Conservation (phyloP, 164 flowering plant genomes). For the Aristolochia fimbriata region DNA sequence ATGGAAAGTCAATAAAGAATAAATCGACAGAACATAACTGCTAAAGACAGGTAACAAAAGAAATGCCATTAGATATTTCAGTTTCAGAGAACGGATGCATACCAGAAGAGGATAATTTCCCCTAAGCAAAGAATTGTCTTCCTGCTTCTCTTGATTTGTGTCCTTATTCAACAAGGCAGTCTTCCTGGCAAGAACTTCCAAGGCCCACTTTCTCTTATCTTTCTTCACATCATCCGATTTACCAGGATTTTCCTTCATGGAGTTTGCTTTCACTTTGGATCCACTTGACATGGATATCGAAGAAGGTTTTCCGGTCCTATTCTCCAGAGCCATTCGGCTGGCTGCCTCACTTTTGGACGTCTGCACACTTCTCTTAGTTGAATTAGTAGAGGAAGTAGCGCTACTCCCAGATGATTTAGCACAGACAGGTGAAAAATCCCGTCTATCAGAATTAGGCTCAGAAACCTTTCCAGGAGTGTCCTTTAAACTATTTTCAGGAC, state of each 20-base stretch:
- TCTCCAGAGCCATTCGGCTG: background rate
- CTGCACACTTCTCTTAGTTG: background rate
- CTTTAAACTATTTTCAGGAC: background rate
- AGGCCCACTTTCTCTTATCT: slow-evolving; percentile 92
- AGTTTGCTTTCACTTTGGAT: slow-evolving; percentile 10
- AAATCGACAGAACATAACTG: no score
- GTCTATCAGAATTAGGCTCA: background rate
- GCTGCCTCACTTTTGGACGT: background rate
- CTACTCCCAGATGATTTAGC: background rate
- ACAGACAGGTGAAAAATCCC: background rate
- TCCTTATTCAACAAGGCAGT: slow-evolving; percentile 27
- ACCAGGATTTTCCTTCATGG: slow-evolving; percentile 18
- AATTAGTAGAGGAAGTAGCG: background rate
- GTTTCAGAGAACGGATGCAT: slow-evolving; percentile 12
- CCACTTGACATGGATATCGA: slow-evolving; percentile 18
- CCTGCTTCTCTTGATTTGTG: slow-evolving; percentile 29
- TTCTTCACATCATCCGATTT: slow-evolving; percentile 37
- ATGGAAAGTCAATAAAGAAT: background rate
- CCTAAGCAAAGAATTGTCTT: slow-evolving; percentile 37
- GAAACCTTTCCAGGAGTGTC: slow-evolving; percentile 8
- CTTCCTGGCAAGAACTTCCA: slow-evolving; percentile 87
- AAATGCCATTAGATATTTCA: background rate
- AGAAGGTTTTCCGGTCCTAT: slow-evolving; percentile 10
- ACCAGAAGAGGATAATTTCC: slow-evolving; percentile 77
- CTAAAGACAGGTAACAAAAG: no score